Base-by-base conservation (phyloP, 495 filamentous ascomycete genomes). In the Aspergillus biplanus region DNA sequence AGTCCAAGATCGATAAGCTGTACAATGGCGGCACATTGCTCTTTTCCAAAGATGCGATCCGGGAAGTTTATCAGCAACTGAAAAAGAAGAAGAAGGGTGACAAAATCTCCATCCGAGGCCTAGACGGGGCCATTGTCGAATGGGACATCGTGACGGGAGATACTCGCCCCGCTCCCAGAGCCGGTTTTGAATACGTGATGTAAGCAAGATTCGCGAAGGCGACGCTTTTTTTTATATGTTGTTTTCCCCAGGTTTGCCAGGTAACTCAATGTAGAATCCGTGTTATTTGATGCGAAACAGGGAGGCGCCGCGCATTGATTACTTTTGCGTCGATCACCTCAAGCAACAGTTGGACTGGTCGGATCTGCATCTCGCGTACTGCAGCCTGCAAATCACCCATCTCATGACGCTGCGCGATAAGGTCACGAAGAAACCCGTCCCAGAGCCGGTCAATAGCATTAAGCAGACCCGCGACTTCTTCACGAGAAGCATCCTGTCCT, bases 121-220 rank as follows among this genome's bases (percentile, higher is more conserved):
- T 64, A 8, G 62, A 64, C 16, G 56, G 56, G 7, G 31, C 46
- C 12, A 44, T 11, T 1, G 35, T 64, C 18, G 49, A 57, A 16
- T 50, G 12, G 8, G 56, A 44, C 4, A 39, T 63, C 18, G 2
- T 7, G 7, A 63, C 55, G 7, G 61, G 61, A 21, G 44, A 58
- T 44, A 49, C 35, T 15, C 18, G 16, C 35, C 39, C 35, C 15
- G 7, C 35, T 7, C 6, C 37, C 5, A 31, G 21, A 27, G 6
- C 15, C 16, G 37, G 46, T 50, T 16, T 21, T 42, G 33, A 27
- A 52, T 8, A 39, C 37, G 32, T 33, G 12, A n/a, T 52, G 50
- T 52, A 37, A 44, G 50, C 15, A 27, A 39, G 6, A 12, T 59
- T 21, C 58, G 58, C 21, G 21, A 27, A 27, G 21, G 21, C 21